Evolutionary conservation across 768 basidiomycete species (phyloP), one percentile per base, ranked within the genome.

Genomic region (Calocera cornea): DNA sequence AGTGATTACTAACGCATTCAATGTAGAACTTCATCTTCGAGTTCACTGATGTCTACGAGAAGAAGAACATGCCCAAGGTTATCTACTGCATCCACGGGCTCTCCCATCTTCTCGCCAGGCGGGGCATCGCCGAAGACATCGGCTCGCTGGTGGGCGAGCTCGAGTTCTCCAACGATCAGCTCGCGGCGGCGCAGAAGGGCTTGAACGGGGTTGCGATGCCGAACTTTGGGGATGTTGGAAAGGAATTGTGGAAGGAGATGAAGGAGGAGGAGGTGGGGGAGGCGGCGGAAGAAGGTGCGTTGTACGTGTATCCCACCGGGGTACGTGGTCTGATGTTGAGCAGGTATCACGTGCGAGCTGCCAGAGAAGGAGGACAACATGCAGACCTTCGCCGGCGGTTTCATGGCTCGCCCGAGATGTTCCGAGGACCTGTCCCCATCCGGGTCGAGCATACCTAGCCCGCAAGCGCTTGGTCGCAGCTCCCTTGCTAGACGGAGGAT

Each of bases 1-100:
- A 14, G 41, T 64, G 27, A 29, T 22, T 14, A 8, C 66, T 31
- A 65, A 34, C 63, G 41, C 16, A 7, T 17, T 38, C 14, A n/a
- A n/a, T 27, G 0, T 70, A 97, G 93, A 88, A 92, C 67, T 99
- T 99, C 75, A 89, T 94, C 64, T 98, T 99, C 74, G 97, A 98
- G 74, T 82, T 95, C 34, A 97, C 95, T 2, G 97, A 99, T 80
- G 80, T 99, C 33, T 99, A 98, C 76, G 89, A 98, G 77, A 98
- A 95, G 83, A 97, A 97, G 80, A 99, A 98, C 75, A 79, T 98
- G 31, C 97, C 97, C 0, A 99, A 99, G 75, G 97, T 98, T 60
- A 94, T 97, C 71, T 99, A 97, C 76, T 97, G 97, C 74, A 92
- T 99, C 64, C 97, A 99, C 75, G 95, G 97, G 19, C 79, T 99